These are phyloP conservation scores for Trichoderma simmonsii DNA, from an alignment of 2,329 filamentous ascomycete genomes.

Conservation along the genomic window DNA sequence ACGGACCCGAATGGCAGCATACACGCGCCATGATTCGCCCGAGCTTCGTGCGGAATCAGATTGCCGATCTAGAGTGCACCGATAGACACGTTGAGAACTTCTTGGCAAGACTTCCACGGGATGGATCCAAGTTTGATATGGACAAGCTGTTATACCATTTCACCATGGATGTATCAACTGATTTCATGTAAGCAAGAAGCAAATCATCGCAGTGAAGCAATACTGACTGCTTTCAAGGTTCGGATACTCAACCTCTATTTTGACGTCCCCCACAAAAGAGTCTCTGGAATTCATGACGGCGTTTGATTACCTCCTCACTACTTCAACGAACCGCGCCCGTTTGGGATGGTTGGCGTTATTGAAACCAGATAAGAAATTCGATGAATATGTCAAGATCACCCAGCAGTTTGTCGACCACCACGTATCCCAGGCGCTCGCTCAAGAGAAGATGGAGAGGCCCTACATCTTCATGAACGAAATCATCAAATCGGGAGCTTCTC, in stretches of 20 bases:
- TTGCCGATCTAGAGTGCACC: slow-evolving; percentile 67
- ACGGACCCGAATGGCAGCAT: slow-evolving; percentile 53
- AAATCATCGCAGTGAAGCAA: neutral
- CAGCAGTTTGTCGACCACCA: slow-evolving; percentile 49
- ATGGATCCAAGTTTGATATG: slow-evolving; percentile 57
- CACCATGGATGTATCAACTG: slow-evolving; percentile 64
- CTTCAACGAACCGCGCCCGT: slow-evolving; percentile 38
- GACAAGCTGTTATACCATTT: slow-evolving; percentile 62
- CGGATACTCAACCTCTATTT: slow-evolving; percentile 42
- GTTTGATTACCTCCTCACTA: slow-evolving; percentile 47
- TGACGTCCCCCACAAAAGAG: slow-evolving; percentile 36
- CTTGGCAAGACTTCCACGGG: slow-evolving; percentile 55
- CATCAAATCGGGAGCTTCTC: slow-evolving; percentile 43
- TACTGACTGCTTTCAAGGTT: slow-evolving; percentile 29
- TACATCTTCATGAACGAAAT: slow-evolving; percentile 60
- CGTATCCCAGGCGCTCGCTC: slow-evolving; percentile 40
- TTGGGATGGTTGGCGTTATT: slow-evolving; percentile 40
- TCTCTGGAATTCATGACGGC: slow-evolving; percentile 43
- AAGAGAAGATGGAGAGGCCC: slow-evolving; percentile 34
- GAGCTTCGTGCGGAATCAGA: slow-evolving; percentile 51
- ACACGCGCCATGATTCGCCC: slow-evolving; percentile 52
- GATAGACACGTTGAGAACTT: slow-evolving; percentile 64
- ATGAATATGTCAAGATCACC: slow-evolving; percentile 39
- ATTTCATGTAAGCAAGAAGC: slow-evolving; percentile 50
- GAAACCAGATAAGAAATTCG: slow-evolving; percentile 37